Evolutionary conservation across 2,329 filamentous ascomycete species (phyloP), one percentile per base, ranked within the genome.

Genomic region (Rugonectria rugulosa): DNA sequence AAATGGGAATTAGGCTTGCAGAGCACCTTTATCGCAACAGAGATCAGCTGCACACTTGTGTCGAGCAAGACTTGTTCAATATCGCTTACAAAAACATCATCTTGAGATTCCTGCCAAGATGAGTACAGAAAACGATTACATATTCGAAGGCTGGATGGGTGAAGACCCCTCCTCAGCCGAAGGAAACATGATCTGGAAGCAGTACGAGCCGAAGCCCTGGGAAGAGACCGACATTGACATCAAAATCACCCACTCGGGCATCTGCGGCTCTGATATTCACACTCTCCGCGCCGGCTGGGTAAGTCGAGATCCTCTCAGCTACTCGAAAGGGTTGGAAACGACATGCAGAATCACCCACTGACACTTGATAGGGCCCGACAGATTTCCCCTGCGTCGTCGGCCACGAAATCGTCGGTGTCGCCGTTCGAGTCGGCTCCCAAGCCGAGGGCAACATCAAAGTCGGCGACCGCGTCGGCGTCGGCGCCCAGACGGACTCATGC

Each of bases 391-490:
- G 79, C 65, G 81, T 81, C 9, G 83, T 87, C n/a, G 86, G 86
- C 46, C 86, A 89, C 69, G 86, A 89, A 62, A 88, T 89, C 19
- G 80, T 88, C 48, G 86, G 86, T 19, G 79, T 73, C 3, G 81
- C 79, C 2, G 78, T 82, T 9, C 79, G 81, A 11, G 75, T 87
- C 23, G 85, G 85, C n/a, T 71, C 72, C 14, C 65, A 78, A 31
- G 76, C 77, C 3, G 74, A 69, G 10, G 67, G 70, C 5, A 67
- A 75, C 14, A 79, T 89, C 70, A 82, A 86, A 69, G 77, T 80
- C 27, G 87, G 87, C 53, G 77, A 88, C 67, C 81, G 84, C 9
- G 87, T 90, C 32, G 88, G 87, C 40, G 86, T 90, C n/a, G 87
- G 87, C 31, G 87, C 88, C 7, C 87, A 89, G 67, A 81, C 81